Evolutionary conservation across 2,329 filamentous ascomycete genomes (phyloP).

Genomic region (Ophiostoma fasciatum): DNA sequence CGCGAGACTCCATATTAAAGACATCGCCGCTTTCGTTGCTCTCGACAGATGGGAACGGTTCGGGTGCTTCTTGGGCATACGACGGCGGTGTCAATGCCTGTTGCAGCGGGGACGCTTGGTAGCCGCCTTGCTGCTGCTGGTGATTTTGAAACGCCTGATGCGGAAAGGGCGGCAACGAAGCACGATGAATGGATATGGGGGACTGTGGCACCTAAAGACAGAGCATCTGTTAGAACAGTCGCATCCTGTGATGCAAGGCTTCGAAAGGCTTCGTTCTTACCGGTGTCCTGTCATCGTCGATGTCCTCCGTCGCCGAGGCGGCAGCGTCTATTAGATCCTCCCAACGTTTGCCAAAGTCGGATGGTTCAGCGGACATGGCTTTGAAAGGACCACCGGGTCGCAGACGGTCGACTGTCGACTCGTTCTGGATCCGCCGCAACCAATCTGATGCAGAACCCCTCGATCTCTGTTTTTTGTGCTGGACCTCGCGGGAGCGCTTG

Average conservation of each 20-base stretch:
- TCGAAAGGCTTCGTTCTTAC: conserved; percentile 34
- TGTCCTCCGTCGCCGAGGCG: conserved; percentile 78
- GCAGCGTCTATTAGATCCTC: conserved; percentile 90
- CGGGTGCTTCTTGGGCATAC: conserved; percentile 49
- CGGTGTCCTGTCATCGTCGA: conserved; percentile 81
- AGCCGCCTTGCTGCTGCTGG: conserved; percentile 27
- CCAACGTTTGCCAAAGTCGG: conserved; percentile 80
- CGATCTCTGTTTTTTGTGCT: conserved; percentile 71
- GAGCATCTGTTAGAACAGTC: too few relatives aligned
- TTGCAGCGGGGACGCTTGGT: conserved; percentile 81
- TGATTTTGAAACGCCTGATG: conserved; percentile 29
- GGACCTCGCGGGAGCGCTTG: conserved; percentile 58
- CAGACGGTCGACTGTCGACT: conserved; percentile 36
- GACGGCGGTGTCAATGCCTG: conserved; percentile 77
- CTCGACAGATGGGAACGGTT: conserved; percentile 84
- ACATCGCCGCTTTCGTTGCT: conserved; percentile 57
- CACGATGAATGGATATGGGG: conserved; percentile 46
- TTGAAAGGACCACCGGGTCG: conserved; percentile 58
- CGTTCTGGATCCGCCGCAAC: conserved; percentile 41
- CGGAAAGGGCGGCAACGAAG: conserved; percentile 45
- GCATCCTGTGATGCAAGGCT: background rate
- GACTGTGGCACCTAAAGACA: conserved; percentile 44
- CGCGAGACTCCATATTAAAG: conserved; percentile 53
- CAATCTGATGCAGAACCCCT: conserved; percentile 54
- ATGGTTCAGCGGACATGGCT: conserved; percentile 73